These are phyloP conservation scores for Sphagnum fallax DNA, from an alignment of 228 moss, liverwort and hornwort genomes.

Conservation along the genomic window DNA sequence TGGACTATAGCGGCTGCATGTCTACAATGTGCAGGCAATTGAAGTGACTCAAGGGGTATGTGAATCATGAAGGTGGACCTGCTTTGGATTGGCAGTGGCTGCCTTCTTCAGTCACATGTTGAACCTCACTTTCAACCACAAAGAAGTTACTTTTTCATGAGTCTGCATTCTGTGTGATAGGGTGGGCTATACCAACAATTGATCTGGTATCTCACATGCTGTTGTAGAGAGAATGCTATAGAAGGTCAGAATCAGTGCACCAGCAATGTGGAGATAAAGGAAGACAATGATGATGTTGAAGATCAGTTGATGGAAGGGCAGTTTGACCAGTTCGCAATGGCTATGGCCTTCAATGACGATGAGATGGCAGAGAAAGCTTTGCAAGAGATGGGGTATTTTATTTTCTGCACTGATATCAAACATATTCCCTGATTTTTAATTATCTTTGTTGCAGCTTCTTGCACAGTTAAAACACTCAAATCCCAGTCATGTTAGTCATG, in stretches of 20 bases:
- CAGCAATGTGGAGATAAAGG: constrained; percentile 24
- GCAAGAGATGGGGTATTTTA: constrained; percentile 72
- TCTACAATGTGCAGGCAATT: constrained; percentile 11
- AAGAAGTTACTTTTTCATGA: not conserved
- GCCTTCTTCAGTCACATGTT: constrained; percentile 13
- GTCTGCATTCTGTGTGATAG: not conserved
- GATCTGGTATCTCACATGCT: not conserved
- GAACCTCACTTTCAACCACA: not conserved
- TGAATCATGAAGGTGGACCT: constrained; percentile 13
- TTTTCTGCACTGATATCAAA: not conserved
- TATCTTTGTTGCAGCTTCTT: not conserved
- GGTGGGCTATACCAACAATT: too few species aligned
- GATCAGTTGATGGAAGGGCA: constrained; percentile 44
- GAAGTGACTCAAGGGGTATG: constrained; percentile 10
- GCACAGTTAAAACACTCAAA: not conserved
- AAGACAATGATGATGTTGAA: constrained; percentile 16
- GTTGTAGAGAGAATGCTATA: constrained; percentile 28
- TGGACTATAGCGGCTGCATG: too few species aligned
- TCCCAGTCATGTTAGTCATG: not conserved
- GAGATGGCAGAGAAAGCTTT: constrained; percentile 70
- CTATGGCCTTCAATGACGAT: constrained; percentile 65
- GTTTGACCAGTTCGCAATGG: constrained; percentile 72
- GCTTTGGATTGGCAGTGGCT: constrained; percentile 22
- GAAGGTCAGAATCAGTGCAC: constrained; percentile 18
- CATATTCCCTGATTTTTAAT: not conserved